Evolutionary conservation across 2,329 filamentous ascomycete genomes (phyloP).

Genomic region (Curvularia spicifera): DNA sequence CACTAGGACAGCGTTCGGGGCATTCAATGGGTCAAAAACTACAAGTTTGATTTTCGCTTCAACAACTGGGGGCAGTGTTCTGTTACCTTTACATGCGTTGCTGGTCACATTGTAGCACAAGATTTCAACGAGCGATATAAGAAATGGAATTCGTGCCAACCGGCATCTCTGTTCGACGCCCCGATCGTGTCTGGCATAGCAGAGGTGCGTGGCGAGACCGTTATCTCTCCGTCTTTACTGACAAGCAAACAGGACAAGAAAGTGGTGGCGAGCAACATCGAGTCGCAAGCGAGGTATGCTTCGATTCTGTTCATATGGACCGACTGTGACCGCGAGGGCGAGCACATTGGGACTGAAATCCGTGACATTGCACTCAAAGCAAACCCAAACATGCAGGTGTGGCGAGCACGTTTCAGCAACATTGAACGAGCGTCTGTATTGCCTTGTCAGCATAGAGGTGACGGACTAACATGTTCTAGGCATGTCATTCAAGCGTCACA

Average conservation of each 20-base stretch:
- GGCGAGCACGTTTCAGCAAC: slow-evolving; percentile 91
- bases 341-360: slow-evolving; percentile 94
- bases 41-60: slow-evolving; percentile 89
- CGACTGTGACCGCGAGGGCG: slow-evolving; percentile 96
- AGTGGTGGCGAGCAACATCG: slow-evolving; percentile 83
- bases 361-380: slow-evolving; percentile 76
- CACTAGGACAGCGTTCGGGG: slow-evolving; percentile 69
- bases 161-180: slow-evolving; percentile 80
- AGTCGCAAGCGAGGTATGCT: slow-evolving; percentile 74
- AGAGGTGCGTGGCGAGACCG: slow-evolving; percentile 56
- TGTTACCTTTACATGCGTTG: slow-evolving; percentile 92
- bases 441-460: background rate
- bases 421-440: slow-evolving; percentile 82
- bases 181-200: slow-evolving; percentile 73
- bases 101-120: slow-evolving; percentile 82
- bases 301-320: slow-evolving; percentile 93
- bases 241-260: slow-evolving; percentile 69
- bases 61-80: slow-evolving; percentile 79
- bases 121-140: slow-evolving; percentile 78
- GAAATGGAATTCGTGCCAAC: slow-evolving; percentile 81
- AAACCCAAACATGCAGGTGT: slow-evolving; percentile 77
- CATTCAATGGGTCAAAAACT: slow-evolving; percentile 88
- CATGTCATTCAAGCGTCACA: slow-evolving; percentile 86
- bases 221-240: slow-evolving; percentile 14
- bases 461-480: slow-evolving; percentile 52